These are phyloP conservation scores for Alloteropsis semialata DNA, from an alignment of 176 grass and related monocot genomes.

Conservation along the genomic window DNA sequence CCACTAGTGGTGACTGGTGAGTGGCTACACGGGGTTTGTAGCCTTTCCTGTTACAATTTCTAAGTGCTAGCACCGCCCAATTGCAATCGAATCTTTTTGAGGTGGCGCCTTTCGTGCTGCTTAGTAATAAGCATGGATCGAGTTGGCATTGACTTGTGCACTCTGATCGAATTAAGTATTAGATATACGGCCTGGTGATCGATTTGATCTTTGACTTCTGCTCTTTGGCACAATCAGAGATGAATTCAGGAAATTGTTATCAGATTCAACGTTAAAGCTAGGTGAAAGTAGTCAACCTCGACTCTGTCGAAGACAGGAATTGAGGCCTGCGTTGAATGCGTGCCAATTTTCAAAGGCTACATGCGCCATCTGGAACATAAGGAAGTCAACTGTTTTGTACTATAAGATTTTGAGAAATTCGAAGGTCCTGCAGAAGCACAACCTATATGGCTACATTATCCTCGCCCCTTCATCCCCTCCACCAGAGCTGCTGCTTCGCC, in stretches of 20 bases:
- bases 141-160: constrained; percentile 21
- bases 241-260: not conserved
- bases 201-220: not conserved
- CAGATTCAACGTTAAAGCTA: not conserved
- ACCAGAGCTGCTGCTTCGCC: not conserved
- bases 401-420: not conserved
- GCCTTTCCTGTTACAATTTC: constrained; percentile 24
- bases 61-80: constrained; percentile 27
- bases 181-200: constrained; percentile 7
- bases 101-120: not conserved
- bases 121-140: not conserved
- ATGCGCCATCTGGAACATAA: not conserved
- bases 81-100: constrained; percentile 20
- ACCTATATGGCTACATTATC: not conserved
- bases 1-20: constrained; percentile 29
- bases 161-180: not conserved
- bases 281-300: not conserved
- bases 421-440: not conserved
- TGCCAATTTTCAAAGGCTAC: not conserved
- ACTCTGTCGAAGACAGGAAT: not conserved
- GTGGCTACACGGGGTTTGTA: constrained; percentile 27
- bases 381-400: not conserved
- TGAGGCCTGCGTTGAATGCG: not conserved
- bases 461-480: not conserved
- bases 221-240: not conserved